A percentile compares a stretch with the other conserved stretches of the same genome.
Evolutionary conservation across 192 early-diverging fungal species (phyloP).

Genomic region (Chytriomyces sp.): DNA sequence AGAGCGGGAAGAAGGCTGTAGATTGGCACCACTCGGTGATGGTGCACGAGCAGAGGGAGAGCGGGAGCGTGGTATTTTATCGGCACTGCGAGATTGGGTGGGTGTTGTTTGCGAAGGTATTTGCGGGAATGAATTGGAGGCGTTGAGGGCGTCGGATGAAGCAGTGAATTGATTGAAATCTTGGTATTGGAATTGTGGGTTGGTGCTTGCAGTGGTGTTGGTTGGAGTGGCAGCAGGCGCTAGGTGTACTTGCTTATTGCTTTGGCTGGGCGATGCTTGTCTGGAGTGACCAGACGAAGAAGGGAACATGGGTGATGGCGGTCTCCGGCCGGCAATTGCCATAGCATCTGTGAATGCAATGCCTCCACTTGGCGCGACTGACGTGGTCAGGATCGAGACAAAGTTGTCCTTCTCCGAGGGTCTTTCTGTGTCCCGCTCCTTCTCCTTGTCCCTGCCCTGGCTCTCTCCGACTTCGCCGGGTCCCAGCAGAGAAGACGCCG

Average conservation of each 20-base stretch:
- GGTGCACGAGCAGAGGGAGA: too few relatives aligned
- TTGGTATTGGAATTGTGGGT: background rate
- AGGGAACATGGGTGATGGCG: background rate
- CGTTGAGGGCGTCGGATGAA: background rate
- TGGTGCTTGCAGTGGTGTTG: background rate
- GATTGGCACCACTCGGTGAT: too few relatives aligned
- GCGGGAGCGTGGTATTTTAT: too few relatives aligned
- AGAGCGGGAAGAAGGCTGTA: too few relatives aligned
- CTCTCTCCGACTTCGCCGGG: background rate
- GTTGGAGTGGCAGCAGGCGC: background rate
- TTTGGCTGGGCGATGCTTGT: background rate
- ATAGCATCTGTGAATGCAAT: slow-evolving; percentile 5
- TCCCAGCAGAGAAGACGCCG: background rate
- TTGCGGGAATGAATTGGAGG: background rate
- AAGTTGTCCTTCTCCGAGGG: background rate
- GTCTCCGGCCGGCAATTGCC: background rate
- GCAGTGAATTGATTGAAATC: background rate
- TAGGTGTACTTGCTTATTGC: background rate
- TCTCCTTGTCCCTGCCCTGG: background rate
- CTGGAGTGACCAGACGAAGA: background rate
- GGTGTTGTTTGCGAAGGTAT: background rate
- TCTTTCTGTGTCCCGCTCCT: background rate
- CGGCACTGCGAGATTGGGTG: background rate
- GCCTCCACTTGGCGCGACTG: background rate
- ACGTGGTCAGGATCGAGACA: background rate